phyloP scores from a whole-genome alignment of 805 yeast species.

The Teunomyces kruisii region DNA sequence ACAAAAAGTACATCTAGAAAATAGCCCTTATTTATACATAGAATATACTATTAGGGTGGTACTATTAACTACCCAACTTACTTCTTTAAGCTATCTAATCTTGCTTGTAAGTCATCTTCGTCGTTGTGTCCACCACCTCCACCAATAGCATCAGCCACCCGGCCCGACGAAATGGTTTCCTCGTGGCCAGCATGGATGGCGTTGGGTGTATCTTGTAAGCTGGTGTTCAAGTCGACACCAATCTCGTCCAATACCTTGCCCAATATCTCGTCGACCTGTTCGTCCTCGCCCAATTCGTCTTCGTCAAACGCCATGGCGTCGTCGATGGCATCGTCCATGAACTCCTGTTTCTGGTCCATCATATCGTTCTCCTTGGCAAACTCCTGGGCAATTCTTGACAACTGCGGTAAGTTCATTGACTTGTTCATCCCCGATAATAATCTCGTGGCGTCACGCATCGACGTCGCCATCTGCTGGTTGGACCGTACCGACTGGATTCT shows the following conservation, averaged over 20 bases:
- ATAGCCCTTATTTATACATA: not conserved
- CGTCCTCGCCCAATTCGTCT: slow-evolving; percentile 73
- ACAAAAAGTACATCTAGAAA: slow-evolving; percentile 41
- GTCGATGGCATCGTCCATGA: slow-evolving; percentile 98
- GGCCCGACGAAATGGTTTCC: slow-evolving; percentile 28
- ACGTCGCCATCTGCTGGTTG: slow-evolving; percentile 91
- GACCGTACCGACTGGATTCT: slow-evolving; percentile 90
- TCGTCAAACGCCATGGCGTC: slow-evolving; percentile 90
- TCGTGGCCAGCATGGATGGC: slow-evolving; percentile 33
- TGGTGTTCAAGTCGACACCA: slow-evolving; percentile 75
- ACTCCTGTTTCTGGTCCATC: slow-evolving; percentile 98
- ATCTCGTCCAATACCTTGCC: slow-evolving; percentile 92
- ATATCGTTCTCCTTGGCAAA: slow-evolving; percentile 91
- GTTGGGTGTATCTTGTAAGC: slow-evolving; percentile 47
- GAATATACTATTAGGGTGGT: not conserved
- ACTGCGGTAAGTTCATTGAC: slow-evolving; percentile 86
- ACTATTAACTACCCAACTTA: no score
- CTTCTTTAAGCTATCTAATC: slow-evolving; percentile 77
- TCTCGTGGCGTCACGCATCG: slow-evolving; percentile 92
- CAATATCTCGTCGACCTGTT: slow-evolving; percentile 88
- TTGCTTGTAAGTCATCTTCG: slow-evolving; percentile 86
- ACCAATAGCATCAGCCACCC: slow-evolving; percentile 58
- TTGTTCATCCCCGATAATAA: slow-evolving; percentile 84
- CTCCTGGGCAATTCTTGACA: slow-evolving; percentile 89
- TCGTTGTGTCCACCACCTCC: slow-evolving; percentile 44